Evolutionary conservation across 306 rosid genomes (phyloP).

Genomic region (Begonia loranthoides): DNA sequence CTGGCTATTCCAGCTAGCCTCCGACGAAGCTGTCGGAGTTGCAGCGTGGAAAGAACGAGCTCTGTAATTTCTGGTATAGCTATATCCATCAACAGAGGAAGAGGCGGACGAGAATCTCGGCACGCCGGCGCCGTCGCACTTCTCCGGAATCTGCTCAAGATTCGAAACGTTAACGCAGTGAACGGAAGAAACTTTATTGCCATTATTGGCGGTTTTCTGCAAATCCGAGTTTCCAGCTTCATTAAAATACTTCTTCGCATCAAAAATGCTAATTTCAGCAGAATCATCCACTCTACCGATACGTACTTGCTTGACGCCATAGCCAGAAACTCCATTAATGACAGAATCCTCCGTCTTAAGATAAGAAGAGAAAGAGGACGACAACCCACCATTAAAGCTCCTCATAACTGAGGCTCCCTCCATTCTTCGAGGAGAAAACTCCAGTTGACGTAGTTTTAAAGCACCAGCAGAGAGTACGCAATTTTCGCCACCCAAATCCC

Average conservation of each 20-base stretch:
- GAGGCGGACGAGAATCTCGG: slow-evolving; percentile 47
- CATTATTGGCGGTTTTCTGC: slow-evolving; percentile 12
- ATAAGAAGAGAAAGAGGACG: background rate
- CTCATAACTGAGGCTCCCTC: background rate
- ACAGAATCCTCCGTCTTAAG: background rate
- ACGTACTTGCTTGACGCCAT: background rate
- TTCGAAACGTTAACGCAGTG: slow-evolving; percentile 7
- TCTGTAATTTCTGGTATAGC: slow-evolving; percentile 24
- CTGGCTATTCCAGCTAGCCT: slow-evolving; percentile 89
- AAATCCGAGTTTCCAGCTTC: slow-evolving; percentile 23
- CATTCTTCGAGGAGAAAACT: too few species aligned
- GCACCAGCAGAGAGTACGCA: too few species aligned
- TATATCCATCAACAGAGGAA: slow-evolving; percentile 32
- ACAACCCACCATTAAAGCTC: background rate
- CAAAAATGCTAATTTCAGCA: slow-evolving; percentile 58
- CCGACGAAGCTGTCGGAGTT: slow-evolving; percentile 84
- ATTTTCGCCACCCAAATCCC: too few species aligned
- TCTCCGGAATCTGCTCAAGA: slow-evolving; percentile 17
- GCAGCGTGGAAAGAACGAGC: slow-evolving; percentile 44
- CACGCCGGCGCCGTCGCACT: background rate
- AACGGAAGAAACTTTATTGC: slow-evolving; percentile 37
- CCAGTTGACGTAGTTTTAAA: too few species aligned
- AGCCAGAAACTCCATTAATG: background rate
- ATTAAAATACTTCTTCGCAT: slow-evolving; percentile 68
- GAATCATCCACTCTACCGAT: slow-evolving; percentile 25